Evolutionary conservation across 2,329 filamentous ascomycete genomes (phyloP).

Genomic region (Dactylellina parvicollis): DNA sequence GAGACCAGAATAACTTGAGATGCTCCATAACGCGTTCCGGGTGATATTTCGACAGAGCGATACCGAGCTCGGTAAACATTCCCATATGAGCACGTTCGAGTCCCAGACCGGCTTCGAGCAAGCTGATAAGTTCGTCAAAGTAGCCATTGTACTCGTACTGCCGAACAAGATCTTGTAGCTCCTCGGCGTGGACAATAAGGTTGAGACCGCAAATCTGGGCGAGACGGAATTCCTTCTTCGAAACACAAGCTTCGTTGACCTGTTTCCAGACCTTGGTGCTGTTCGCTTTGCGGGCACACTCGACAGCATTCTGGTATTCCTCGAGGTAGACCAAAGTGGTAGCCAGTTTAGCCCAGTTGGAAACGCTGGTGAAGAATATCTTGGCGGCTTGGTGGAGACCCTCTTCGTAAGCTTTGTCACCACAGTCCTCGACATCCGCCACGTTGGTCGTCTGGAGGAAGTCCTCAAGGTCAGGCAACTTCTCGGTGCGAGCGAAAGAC

Average conservation of each 20-base stretch:
- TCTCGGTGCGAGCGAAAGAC: slow-evolving; percentile 88
- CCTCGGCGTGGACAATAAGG: slow-evolving; percentile 95
- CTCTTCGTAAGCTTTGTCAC: slow-evolving; percentile 97
- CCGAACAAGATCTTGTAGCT: slow-evolving; percentile 89
- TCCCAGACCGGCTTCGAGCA: slow-evolving; percentile 93
- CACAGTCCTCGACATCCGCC: slow-evolving; percentile 93
- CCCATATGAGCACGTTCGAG: slow-evolving; percentile 94
- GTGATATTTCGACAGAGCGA: slow-evolving; percentile 92
- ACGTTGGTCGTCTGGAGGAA: slow-evolving; percentile 94
- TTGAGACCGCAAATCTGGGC: slow-evolving; percentile 99
- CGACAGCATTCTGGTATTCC: slow-evolving; percentile 96
- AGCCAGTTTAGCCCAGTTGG: slow-evolving; percentile 98
- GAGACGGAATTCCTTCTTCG: slow-evolving; percentile 98
- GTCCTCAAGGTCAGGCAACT: slow-evolving; percentile 92
- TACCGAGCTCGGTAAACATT: slow-evolving; percentile 93
- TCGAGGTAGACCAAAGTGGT: slow-evolving; percentile 96
- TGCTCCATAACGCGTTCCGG: slow-evolving; percentile 98
- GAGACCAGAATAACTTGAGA: slow-evolving; percentile 96
- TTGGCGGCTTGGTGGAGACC: slow-evolving; percentile 95
- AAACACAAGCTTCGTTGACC: slow-evolving; percentile 93
- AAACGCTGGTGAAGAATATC: slow-evolving; percentile 98
- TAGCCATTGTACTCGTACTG: slow-evolving; percentile 97
- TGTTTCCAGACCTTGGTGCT: slow-evolving; percentile 99
- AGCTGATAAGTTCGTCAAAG: slow-evolving; percentile 95
- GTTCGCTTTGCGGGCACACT: slow-evolving; percentile 97